Evolutionary conservation across 1,139 yeast species (phyloP), one percentile per base, ranked within the genome.

Genomic region (Arxiozyma slooffiae): DNA sequence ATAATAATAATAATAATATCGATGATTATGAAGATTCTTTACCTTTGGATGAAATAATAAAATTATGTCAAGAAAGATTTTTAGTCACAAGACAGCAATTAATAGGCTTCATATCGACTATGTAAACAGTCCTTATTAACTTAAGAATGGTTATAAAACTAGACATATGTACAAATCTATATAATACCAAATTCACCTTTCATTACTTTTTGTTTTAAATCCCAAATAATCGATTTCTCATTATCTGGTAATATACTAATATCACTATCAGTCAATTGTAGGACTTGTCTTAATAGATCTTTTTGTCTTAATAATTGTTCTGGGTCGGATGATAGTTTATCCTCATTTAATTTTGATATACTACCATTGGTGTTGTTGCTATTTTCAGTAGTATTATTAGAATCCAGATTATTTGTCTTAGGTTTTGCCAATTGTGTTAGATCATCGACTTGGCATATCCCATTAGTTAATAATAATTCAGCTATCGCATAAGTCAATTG

Each of bases 401-500:
- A 9, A 14, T n/a, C 22, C 18, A 6, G 30, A 41, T 47, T 50
- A 23, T 47, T 48, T 40, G 56, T 50, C 17, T 51, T 49, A 18
- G 48, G 48, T 7, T 49, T 23, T 3, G 58, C 57, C n/a, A 67
- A 53, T 39, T 63, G 60, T 26, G 70, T 59, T 52, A 71, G 51
- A 36, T 67, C 67, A 46, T 66, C 67, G 4, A 62, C 63, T 38
- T 62, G 58, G 8, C 65, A 60, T 37, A 64, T 61, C 3, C 69
- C 62, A 46, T 69, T 65, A n/a, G 84, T 69, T 53, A 89, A 68
- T 51, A 87, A 70, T 1, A 85, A 75, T 62, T 90, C 97, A 6
- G 90, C 87, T 38, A 89, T 71, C 0, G 96, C 94, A 63, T 84
- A 88, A 1, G 87, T 73, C 49, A 90, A 70, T 60, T 87, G 96